These are phyloP conservation scores for Andrographis paniculata DNA, from an alignment of 305 asterid genomes.

Conservation along the genomic window DNA sequence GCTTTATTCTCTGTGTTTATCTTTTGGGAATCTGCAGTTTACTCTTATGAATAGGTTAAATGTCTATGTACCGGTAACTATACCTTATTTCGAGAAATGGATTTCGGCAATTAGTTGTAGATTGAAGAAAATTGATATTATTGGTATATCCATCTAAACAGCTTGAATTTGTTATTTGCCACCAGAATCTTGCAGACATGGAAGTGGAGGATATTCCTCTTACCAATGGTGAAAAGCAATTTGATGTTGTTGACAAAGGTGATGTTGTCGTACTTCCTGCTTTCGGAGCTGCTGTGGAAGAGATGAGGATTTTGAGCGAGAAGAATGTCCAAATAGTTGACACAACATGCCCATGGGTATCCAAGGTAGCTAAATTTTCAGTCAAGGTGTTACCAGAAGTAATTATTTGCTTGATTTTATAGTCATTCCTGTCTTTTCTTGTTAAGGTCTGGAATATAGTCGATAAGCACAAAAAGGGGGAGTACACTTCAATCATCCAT, in stretches of 20 bases:
- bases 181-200: conserved; percentile 85
- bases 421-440: conserved; percentile 11
- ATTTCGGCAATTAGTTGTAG: no score
- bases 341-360: conserved; percentile 99
- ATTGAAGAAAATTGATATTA: neutral
- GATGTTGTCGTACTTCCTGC: conserved; percentile 97
- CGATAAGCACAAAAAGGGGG: conserved; percentile 97
- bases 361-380: conserved; percentile 62
- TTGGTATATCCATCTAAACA: neutral
- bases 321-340: conserved; percentile 90
- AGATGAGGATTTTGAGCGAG: conserved; percentile 75
- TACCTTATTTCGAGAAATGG: no score
- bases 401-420: neutral
- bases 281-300: conserved; percentile 92
- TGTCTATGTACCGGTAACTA: no score
- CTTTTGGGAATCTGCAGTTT: no score
- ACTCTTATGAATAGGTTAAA: no score
- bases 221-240: conserved; percentile 52
- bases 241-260: conserved; percentile 63
- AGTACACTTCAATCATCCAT: conserved; percentile 85
- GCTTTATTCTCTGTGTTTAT: no score
- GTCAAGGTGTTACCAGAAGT: neutral
- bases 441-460: conserved; percentile 84
- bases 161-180: conserved; percentile 11
- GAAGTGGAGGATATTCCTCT: conserved; percentile 57